A percentile compares a stretch with the other conserved stretches of the same genome.
Conservation (phyloP, 352 stramenopile species). For the Globisporangium splendens region DNA sequence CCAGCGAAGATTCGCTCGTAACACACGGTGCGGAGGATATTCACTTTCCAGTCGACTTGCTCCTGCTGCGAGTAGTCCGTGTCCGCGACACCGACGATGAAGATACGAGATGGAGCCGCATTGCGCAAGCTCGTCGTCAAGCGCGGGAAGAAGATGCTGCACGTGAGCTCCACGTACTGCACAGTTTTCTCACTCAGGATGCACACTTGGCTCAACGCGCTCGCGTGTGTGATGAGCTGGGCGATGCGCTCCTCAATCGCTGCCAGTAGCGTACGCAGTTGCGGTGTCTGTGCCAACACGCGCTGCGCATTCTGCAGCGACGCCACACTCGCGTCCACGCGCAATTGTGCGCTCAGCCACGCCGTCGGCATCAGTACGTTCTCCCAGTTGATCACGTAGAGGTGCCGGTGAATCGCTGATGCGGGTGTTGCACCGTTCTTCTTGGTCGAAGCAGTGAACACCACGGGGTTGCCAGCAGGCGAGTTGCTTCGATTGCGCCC, state of each 20-base stretch:
- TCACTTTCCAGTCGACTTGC: slow-evolving; percentile 43
- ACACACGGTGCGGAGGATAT: slow-evolving; percentile 40
- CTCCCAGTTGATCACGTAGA: slow-evolving; percentile 48
- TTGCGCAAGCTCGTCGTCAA: slow-evolving; percentile 27
- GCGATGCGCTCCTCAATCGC: slow-evolving; percentile 34
- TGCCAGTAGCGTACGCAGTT: slow-evolving; percentile 13
- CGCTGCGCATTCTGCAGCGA: slow-evolving; percentile 23
- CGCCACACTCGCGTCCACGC: slow-evolving; percentile 18
- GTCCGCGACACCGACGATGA: slow-evolving; percentile 35
- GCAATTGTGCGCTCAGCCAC: slow-evolving; percentile 35
- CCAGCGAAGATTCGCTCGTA: slow-evolving; percentile 24
- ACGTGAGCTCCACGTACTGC: slow-evolving; percentile 37
- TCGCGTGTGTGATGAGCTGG: slow-evolving; percentile 27
- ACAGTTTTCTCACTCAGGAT: slow-evolving; percentile 40
- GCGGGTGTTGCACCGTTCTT: background rate
- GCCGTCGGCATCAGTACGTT: slow-evolving; percentile 41
- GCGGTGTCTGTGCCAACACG: slow-evolving; percentile 12
- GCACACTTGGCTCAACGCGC: slow-evolving; percentile 30
- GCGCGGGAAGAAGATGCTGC: slow-evolving; percentile 45
- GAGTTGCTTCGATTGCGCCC: background rate
- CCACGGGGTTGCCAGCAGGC: background rate
- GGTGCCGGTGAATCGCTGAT: slow-evolving; percentile 9
- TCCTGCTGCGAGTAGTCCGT: slow-evolving; percentile 30
- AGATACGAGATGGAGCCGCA: slow-evolving; percentile 25
- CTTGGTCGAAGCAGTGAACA: background rate